Conservation (phyloP, 1,284 basidiomycete genomes). For the Leccinum subspadiceum region DNA sequence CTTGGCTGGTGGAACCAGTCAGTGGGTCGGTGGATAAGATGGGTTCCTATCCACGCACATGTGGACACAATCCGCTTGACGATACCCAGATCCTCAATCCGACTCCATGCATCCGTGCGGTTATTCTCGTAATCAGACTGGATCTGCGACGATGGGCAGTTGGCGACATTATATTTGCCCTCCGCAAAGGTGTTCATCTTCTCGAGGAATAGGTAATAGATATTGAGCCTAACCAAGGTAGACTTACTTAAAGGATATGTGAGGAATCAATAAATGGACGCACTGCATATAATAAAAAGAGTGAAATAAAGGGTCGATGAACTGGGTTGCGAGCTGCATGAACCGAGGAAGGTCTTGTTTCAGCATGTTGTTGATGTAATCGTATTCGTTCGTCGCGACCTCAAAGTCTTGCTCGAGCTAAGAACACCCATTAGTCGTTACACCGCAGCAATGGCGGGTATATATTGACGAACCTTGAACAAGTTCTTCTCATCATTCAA, state of each 20-base stretch:
- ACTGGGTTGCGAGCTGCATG: constrained; percentile 82
- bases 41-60: constrained; percentile 50
- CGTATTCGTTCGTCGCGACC: constrained; percentile 91
- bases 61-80: constrained; percentile 82
- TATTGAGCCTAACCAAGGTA: constrained; percentile 71
- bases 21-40: constrained; percentile 1
- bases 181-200: constrained; percentile 88
- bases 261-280: constrained; percentile 35
- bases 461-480: constrained; percentile 69
- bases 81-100: constrained; percentile 75
- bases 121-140: constrained; percentile 76
- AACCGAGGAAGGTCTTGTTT: constrained; percentile 94
- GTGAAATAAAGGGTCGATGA: constrained; percentile 96
- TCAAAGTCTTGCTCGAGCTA: constrained; percentile 99
- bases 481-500: constrained; percentile 92
- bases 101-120: constrained; percentile 75
- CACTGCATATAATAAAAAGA: constrained; percentile 99
- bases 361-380: constrained; percentile 91
- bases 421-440: constrained; percentile 1
- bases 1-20: constrained; percentile 45
- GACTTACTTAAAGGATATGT: constrained; percentile 1
- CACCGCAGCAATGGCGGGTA: neutral
- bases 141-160: constrained; percentile 68
- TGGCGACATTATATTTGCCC: constrained; percentile 75
- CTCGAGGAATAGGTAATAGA: constrained; percentile 92